Percentiles rank a stretch among this genome's conserved stretches.
Evolutionary conservation across 2,329 filamentous ascomycete genomes (phyloP).

Genomic region (Beauveria varroae): DNA sequence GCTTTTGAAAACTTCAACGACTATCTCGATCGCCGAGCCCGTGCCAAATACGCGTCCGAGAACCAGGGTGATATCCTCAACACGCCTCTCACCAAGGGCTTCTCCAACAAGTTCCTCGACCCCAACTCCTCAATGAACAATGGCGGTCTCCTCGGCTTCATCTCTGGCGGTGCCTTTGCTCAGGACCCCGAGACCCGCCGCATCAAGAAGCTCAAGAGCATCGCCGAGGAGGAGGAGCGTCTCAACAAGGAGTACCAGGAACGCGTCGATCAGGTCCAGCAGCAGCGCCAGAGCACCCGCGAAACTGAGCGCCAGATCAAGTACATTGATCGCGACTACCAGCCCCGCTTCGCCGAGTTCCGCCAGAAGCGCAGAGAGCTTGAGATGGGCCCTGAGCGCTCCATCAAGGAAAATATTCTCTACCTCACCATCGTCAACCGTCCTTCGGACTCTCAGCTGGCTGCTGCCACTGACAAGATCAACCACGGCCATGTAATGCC

Average conservation of each 20-base stretch:
- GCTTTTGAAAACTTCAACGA: conserved; percentile 13
- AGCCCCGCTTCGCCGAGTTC: conserved; percentile 11
- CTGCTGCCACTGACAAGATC: conserved; percentile 10
- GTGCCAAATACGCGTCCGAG: conserved; percentile 12
- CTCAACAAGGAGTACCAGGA: conserved; percentile 11
- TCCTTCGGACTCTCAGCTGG: conserved; percentile 11
- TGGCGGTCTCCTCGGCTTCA: conserved; percentile 11
- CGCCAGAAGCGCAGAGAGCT: conserved; percentile 10
- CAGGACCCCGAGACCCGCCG: conserved; percentile 10
- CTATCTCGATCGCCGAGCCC: conserved; percentile 13
- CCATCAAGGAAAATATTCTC: conserved; percentile 12
- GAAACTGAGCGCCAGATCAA: conserved; percentile 12
- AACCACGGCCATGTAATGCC: conserved; percentile 5
- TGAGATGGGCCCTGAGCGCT: conserved; percentile 11
- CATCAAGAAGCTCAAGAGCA: conserved; percentile 7
- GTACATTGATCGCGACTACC: conserved; percentile 11
- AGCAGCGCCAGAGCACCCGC: conserved; percentile 10
- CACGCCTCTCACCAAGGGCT: conserved; percentile 14
- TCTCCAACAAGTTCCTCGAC: conserved; percentile 23
- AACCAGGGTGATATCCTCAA: conserved; percentile 13
- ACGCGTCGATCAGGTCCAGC: conserved; percentile 6
- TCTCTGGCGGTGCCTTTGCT: conserved; percentile 11
- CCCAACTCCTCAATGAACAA: conserved; percentile 18
- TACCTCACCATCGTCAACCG: conserved; percentile 13
- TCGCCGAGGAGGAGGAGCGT: conserved; percentile 9